Evolutionary conservation across 306 rosid species (phyloP).

Genomic region (Trichosanthes truncata): DNA sequence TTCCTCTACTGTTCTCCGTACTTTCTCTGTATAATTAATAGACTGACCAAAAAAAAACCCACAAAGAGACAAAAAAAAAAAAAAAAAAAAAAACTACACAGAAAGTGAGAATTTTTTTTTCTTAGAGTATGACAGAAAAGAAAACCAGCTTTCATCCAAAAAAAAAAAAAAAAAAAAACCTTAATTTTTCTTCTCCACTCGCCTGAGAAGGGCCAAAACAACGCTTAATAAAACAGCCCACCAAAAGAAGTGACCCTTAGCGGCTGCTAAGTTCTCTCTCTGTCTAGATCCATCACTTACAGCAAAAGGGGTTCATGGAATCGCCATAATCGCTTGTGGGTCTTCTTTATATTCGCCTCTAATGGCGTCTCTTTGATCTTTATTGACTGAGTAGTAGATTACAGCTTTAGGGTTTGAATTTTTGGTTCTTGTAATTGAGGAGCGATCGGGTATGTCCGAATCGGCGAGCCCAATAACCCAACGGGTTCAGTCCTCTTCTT

Average conservation of each 20-base stretch:
- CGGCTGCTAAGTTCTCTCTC: neutral
- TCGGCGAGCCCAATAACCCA: constrained; percentile 44
- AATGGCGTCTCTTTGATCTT: constrained; percentile 17
- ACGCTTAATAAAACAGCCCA: neutral
- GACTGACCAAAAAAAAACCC: neutral
- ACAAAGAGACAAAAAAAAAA: neutral
- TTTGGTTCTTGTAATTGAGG: constrained; percentile 9
- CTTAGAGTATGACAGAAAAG: neutral
- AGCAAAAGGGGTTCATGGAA: constrained; percentile 32
- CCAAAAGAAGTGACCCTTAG: neutral
- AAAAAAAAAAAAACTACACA: neutral
- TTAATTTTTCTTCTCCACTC: neutral
- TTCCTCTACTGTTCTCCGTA: neutral
- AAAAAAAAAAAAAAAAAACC: too few relatives aligned
- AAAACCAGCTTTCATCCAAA: too few relatives aligned
- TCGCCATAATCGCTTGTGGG: constrained; percentile 41
- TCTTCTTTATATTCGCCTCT: constrained; percentile 23
- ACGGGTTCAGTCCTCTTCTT: constrained; percentile 58
- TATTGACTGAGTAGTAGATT: neutral
- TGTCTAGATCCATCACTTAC: constrained; percentile 26
- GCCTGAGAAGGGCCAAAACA: neutral
- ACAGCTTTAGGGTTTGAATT: neutral
- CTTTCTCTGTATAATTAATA: neutral
- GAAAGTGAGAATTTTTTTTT: neutral
- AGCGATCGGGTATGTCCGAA: constrained; percentile 61